Base-by-base conservation (phyloP, 73 alveolate genomes). In the Paramecium sonneborni region DNA sequence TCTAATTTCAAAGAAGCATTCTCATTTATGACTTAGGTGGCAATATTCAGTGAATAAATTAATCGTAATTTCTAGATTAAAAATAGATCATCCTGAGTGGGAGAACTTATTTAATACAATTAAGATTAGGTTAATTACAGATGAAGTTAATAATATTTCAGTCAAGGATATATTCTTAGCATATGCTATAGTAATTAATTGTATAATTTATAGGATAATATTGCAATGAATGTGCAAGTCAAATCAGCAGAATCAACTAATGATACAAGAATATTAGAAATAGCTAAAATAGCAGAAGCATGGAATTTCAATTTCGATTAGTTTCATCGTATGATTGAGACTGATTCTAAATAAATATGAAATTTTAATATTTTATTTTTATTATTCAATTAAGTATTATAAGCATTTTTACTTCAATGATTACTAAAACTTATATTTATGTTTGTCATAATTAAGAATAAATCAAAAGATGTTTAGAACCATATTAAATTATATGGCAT, bases 21-120 rank as follows among this genome's bases (percentile, higher is more conserved):
- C 74, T 79, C 90, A 8, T 79, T 79, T 24, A 79, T 79, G 90
- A 79, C 44, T 20, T 44, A 79, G 35, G 90, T 79, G 69, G 90
- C 90, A 1, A 79, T 79, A 20, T 41, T 79, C 44, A 39, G 62
- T 43, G 90, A 79, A 30, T 44, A 79, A 12, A 79, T 79, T 20
- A 62, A 79, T 79, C 90, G 90, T 79, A 79, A 79, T 38, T 12
- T 18, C 1, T 79, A n/a, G n/a, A 39, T 44, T 72, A 20, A 79
- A 30, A 79, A 30, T 79, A 79, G 90, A 79, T 79, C 90, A 79
- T 79, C 90, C 90, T 79, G 90, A 79, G 15, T 79, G 90, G 90
- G 90, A 79, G 74, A 79, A 79, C 34, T 39, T 79, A 23, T 79
- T 30, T 44, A 79, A 44, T 79, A 24, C 69, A 0, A 39, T 79